These are phyloP conservation scores for Diutina neorugosa DNA, from an alignment of 1,139 yeast genomes.

Conservation along the genomic window DNA sequence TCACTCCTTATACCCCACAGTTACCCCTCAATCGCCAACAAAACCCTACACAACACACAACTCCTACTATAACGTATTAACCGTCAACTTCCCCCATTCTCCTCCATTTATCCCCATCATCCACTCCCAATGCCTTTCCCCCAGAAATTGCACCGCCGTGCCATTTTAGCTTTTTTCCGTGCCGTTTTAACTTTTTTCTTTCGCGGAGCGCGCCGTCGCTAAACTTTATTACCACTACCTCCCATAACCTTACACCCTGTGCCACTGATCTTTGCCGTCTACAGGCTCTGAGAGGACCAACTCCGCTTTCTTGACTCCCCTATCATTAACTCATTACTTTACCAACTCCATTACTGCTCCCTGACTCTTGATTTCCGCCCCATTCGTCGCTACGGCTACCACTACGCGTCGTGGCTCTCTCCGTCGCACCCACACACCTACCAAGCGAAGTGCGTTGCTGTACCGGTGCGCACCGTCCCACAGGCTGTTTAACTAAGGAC, in stretches of 20 bases:
- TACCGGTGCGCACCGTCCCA: not conserved
- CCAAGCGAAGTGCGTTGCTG: not conserved
- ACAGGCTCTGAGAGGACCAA: too few species aligned
- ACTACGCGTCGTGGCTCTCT: not conserved
- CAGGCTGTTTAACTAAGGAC: not conserved
- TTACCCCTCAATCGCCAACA: too few species aligned
- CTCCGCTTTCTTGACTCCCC: too few species aligned
- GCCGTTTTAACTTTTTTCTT: not conserved
- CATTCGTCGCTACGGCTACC: too few species aligned
- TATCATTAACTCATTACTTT: too few species aligned
- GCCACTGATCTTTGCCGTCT: too few species aligned
- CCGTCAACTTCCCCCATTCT: not conserved
- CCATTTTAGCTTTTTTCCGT: not conserved
- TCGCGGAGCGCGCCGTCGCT: not conserved
- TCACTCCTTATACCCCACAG: too few species aligned
- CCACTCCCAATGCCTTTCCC: too few species aligned
- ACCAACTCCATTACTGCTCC: too few species aligned
- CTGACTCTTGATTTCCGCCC: too few species aligned
- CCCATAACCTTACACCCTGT: not conserved
- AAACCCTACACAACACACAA: too few species aligned
- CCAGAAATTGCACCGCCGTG: not conserved
- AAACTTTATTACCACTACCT: not conserved
- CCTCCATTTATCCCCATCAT: not conserved
- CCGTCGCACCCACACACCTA: not conserved
- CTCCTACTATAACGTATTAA: too few species aligned